Conservation (phyloP, 2,329 filamentous ascomycete species). For the Tolypocladium ovalisporum region DNA sequence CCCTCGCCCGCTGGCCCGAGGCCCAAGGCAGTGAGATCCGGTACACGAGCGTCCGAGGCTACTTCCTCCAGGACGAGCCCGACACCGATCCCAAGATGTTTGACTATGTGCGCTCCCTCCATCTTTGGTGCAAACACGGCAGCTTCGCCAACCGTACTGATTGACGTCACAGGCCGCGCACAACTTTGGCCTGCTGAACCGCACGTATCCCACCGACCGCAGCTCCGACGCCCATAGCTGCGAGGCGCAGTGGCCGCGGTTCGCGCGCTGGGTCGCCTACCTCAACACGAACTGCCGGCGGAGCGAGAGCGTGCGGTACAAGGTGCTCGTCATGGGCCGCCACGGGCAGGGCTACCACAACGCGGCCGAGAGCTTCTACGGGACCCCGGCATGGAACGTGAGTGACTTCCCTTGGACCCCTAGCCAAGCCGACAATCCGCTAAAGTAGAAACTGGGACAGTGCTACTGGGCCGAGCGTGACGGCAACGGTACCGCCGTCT, state of each 20-base stretch:
- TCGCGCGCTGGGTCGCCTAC: constrained; percentile 43
- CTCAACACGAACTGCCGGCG: constrained; percentile 33
- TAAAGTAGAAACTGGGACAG: constrained; percentile 15
- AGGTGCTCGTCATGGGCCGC: constrained; percentile 56
- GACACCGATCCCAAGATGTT: constrained; percentile 45
- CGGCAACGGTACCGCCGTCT: constrained; percentile 50
- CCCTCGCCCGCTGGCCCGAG: constrained; percentile 17
- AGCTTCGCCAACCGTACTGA: neutral
- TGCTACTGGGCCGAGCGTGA: constrained; percentile 56
- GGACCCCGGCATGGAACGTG: constrained; percentile 59
- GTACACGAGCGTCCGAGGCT: constrained; percentile 49
- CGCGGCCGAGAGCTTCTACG: constrained; percentile 53
- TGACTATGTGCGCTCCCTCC: constrained; percentile 44
- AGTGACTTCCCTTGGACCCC: constrained; percentile 16
- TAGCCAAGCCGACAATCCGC: constrained; percentile 5
- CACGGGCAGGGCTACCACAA: constrained; percentile 61
- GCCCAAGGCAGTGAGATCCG: constrained; percentile 33
- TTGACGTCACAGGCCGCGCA: constrained; percentile 32
- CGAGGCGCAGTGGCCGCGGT: constrained; percentile 55
- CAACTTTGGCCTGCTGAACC: constrained; percentile 58
- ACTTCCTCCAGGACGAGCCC: constrained; percentile 53
- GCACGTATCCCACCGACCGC: constrained; percentile 46
- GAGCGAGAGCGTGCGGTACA: constrained; percentile 43
- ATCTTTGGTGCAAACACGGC: neutral
- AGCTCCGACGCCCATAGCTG: constrained; percentile 23